phyloP scores from a whole-genome alignment of 495 filamentous ascomycete species.

The Aspergillus sclerotiicarbonarius region DNA sequence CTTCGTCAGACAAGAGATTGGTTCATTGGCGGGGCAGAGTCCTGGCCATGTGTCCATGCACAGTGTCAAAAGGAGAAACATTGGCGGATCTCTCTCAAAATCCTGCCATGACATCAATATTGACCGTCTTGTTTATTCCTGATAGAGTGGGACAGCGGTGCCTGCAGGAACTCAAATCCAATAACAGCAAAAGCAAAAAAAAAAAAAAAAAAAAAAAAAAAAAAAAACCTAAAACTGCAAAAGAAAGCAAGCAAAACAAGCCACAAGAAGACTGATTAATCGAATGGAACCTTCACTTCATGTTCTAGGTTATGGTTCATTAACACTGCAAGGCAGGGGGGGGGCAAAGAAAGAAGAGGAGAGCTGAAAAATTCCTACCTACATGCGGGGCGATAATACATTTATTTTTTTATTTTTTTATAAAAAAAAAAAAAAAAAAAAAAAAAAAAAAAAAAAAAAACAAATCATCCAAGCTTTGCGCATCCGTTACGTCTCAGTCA shows the following conservation, averaged over 20 bases:
- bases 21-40: neutral
- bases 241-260: too few relatives aligned
- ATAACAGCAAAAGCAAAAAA: conserved; percentile 6
- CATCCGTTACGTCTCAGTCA: conserved; percentile 40
- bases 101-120: conserved; percentile 1
- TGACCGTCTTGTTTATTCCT: neutral
- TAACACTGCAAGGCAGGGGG: too few relatives aligned
- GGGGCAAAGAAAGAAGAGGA: too few relatives aligned
- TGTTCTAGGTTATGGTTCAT: neutral
- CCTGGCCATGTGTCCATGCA: conserved; percentile 5
- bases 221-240: conserved; percentile 17
- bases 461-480: conserved; percentile 21
- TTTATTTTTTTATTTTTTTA: too few relatives aligned
- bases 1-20: neutral
- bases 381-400: too few relatives aligned
- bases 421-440: conserved; percentile 16
- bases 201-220: neutral
- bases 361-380: too few relatives aligned
- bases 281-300: conserved; percentile 9
- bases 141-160: conserved; percentile 9
- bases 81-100: neutral
- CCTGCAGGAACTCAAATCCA: conserved; percentile 5
- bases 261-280: too few relatives aligned
- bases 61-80: neutral
- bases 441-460: conserved; percentile 13